Base-by-base conservation (phyloP, 176 grass and related monocot genomes). In the Avena sativa region DNA sequence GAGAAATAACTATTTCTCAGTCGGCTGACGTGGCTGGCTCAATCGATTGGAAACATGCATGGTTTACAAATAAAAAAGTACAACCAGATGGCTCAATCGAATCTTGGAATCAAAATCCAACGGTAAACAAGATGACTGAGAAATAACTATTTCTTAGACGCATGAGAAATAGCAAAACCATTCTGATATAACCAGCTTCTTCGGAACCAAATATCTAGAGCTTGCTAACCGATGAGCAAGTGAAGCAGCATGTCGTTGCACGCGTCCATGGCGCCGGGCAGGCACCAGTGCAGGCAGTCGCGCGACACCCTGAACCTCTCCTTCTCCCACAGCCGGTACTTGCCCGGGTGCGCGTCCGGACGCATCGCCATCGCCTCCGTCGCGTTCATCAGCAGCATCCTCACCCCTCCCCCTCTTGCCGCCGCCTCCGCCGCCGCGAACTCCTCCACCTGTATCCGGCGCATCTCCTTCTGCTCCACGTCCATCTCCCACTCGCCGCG, bases 271-370 rank as follows among this genome's bases (percentile, higher is more conserved):
- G 89, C 79, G 17, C 92, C 92, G 6, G 92, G 92, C 52, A 91
- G 19, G 76, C 92, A 93, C 92, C 92, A 93, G 74, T 93, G 92
- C 30, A 94, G 49, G 9, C 92, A 94, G 36, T 94, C 92, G 0
- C 89, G 84, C 7, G 67, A 43, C 70, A 92, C 53, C 0, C 36
- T 79, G 9, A 87, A 83, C 44, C 81, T 72, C 16, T 84, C 88
- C 11, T 59, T 28, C 20, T 79, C 21, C 81, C 52, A 72, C 67
- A 89, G 78, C 25, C 84, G 51, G 53, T 92, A 92, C 60, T 53
- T 85, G 81, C 88, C 67, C 2, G 88, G 91, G 76, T 95, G 93
- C 60, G 86, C 88, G 59, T 95, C 93, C 14, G 89, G 88, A 34
- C 93, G 86, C 56, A 43, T 14, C 28, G 84, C 71, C 75, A 91